These are phyloP conservation scores for Coprinopsis cinerea DNA, from an alignment of 768 basidiomycete species.

Conservation along the genomic window DNA sequence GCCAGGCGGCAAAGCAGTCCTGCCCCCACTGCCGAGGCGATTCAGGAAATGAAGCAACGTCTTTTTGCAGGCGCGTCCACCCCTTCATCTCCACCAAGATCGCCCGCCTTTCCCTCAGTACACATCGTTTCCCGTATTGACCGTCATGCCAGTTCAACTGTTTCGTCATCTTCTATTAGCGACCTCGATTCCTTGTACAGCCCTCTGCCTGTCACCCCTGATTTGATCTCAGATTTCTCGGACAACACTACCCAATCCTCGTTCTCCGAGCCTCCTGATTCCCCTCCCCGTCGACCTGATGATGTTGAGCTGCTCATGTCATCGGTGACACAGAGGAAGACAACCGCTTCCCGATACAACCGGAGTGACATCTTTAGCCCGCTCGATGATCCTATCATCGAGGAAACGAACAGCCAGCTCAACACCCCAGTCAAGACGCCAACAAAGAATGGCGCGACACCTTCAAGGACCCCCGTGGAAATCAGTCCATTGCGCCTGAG, in stretches of 20 bases:
- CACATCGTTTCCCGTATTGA: constrained; percentile 13
- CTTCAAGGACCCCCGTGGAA: constrained; percentile 24
- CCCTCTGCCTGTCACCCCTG: constrained; percentile 45
- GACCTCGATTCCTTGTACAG: constrained; percentile 3
- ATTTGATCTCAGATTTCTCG: constrained; percentile 54
- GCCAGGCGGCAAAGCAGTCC: constrained; percentile 24
- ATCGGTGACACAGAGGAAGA: constrained; percentile 14
- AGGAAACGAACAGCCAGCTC: constrained; percentile 27
- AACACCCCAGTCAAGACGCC: constrained; percentile 30
- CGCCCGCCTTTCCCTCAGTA: constrained; percentile 13
- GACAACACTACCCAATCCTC: constrained; percentile 50
- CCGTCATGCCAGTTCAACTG: constrained; percentile 16
- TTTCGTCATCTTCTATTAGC: constrained; percentile 8
- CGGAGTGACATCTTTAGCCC: constrained; percentile 23
- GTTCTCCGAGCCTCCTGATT: constrained; percentile 42
- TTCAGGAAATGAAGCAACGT: constrained; percentile 60
- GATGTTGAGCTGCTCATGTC: constrained; percentile 19
- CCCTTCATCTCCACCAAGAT: constrained; percentile 20
- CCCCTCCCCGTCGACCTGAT: constrained; percentile 34
- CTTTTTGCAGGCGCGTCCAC: constrained; percentile 31
- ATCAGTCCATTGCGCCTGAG: constrained; percentile 7
- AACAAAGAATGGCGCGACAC: constrained; percentile 17
- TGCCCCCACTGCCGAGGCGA: constrained; percentile 40
- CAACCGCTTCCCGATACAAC: constrained; percentile 16
- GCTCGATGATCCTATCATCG: constrained; percentile 21